A percentile compares a stretch with the other conserved stretches of the same genome.
These are phyloP conservation scores for Erigeron canadensis DNA, from an alignment of 129 eudicot species.

Conservation along the genomic window DNA sequence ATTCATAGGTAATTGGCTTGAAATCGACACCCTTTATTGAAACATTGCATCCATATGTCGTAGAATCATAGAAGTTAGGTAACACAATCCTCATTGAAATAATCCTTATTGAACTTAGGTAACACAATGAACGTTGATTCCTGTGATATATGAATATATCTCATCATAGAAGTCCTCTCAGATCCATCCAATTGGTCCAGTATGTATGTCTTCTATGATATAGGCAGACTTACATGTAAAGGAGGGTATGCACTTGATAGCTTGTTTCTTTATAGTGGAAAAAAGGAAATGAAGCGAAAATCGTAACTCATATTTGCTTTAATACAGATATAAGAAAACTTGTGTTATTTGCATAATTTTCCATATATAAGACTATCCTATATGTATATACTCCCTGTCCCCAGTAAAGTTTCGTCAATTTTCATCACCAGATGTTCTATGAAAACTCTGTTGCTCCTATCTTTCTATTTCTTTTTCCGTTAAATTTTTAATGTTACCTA, in stretches of 20 bases:
- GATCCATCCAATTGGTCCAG: neutral
- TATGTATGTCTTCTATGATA: neutral
- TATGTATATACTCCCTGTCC: too few species aligned
- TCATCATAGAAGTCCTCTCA: neutral
- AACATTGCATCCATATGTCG: neutral
- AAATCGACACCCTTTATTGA: neutral
- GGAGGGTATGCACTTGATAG: too few species aligned
- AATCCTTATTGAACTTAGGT: too few species aligned
- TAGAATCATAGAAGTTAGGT: too few species aligned
- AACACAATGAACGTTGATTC: neutral
- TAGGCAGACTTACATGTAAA: neutral
- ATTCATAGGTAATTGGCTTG: neutral
- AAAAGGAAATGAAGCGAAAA: neutral
- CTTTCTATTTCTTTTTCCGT: neutral
- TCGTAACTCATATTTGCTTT: too few species aligned
- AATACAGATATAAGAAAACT: too few species aligned
- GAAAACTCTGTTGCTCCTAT: too few species aligned
- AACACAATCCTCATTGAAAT: too few species aligned
- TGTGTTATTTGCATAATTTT: too few species aligned
- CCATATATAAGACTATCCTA: too few species aligned
- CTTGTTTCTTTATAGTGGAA: neutral
- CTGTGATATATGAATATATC: slow-evolving; percentile 18
- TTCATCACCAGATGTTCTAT: too few species aligned
- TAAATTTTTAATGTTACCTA: neutral
- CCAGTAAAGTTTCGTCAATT: too few species aligned